These are phyloP conservation scores for Solanum tarijense DNA, from an alignment of 257 asterid species.

Conservation along the genomic window DNA sequence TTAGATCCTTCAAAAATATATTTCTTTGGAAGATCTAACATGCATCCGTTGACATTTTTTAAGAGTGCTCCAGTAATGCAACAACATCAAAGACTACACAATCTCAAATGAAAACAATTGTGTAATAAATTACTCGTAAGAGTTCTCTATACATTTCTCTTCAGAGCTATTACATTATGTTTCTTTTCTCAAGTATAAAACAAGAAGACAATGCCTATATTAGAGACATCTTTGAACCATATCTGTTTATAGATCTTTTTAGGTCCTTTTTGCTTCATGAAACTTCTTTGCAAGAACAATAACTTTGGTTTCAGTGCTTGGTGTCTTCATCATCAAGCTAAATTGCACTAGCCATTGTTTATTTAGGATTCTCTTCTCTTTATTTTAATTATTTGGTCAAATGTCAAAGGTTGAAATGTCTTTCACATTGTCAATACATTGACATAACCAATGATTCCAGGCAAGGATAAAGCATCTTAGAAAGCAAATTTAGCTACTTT, in stretches of 20 bases:
- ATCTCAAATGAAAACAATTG: background rate
- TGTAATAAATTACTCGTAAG: background rate
- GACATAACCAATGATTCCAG: background rate
- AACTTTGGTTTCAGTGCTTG: background rate
- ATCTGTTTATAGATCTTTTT: background rate
- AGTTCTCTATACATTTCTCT: background rate
- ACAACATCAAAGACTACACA: background rate
- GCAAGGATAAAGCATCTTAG: background rate
- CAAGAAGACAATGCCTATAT: background rate
- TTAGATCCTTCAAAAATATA: background rate
- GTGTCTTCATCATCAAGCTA: background rate
- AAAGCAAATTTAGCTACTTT: background rate
- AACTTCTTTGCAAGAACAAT: background rate
- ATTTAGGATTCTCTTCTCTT: background rate
- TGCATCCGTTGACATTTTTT: background rate
- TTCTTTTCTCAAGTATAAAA: background rate
- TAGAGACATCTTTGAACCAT: background rate
- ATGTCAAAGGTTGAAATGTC: too few relatives aligned
- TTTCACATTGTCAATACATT: background rate
- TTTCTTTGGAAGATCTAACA: background rate
- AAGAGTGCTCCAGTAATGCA: background rate
- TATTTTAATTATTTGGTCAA: background rate
- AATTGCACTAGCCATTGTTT: background rate
- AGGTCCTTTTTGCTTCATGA: background rate
- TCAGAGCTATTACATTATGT: background rate